Evolutionary conservation across 1,284 basidiomycete species (phyloP).

Genomic region (Malassezia brasiliensis): DNA sequence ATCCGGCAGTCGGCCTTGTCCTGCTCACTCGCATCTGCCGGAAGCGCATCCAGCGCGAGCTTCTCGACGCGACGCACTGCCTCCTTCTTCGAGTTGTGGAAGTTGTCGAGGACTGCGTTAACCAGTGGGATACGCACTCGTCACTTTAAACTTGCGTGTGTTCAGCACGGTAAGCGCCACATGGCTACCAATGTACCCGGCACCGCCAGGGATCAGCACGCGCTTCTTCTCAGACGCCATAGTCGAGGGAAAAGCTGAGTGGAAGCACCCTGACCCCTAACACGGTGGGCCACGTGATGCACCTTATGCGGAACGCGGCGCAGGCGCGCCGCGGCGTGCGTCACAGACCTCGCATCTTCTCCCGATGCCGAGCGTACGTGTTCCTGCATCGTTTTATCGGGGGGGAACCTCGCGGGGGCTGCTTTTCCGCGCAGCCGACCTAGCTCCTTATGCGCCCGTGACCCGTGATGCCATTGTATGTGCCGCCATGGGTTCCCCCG

Average conservation of each 20-base stretch:
- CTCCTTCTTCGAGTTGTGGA: constrained; percentile 74
- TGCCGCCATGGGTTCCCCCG: constrained; percentile 63
- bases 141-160: constrained; percentile 75
- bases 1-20: constrained; percentile 66
- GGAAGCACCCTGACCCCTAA: background rate
- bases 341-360: background rate
- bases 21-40: constrained; percentile 57
- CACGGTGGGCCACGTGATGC: background rate
- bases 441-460: constrained; percentile 25
- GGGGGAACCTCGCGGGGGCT: constrained; percentile 73
- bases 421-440: constrained; percentile 56
- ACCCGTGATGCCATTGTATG: constrained; percentile 57
- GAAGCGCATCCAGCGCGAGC: constrained; percentile 63
- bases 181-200: constrained; percentile 65
- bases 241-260: background rate
- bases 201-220: constrained; percentile 46
- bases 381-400: constrained; percentile 45
- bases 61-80: constrained; percentile 65
- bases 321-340: background rate
- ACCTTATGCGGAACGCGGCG: too few relatives aligned
- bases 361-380: constrained; percentile 3
- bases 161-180: constrained; percentile 75
- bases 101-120: constrained; percentile 48
- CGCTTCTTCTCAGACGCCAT: constrained; percentile 27
- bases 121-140: constrained; percentile 23